These are phyloP conservation scores for Xylariaceae sp. DNA, from an alignment of 2,329 filamentous ascomycete species.

Conservation along the genomic window DNA sequence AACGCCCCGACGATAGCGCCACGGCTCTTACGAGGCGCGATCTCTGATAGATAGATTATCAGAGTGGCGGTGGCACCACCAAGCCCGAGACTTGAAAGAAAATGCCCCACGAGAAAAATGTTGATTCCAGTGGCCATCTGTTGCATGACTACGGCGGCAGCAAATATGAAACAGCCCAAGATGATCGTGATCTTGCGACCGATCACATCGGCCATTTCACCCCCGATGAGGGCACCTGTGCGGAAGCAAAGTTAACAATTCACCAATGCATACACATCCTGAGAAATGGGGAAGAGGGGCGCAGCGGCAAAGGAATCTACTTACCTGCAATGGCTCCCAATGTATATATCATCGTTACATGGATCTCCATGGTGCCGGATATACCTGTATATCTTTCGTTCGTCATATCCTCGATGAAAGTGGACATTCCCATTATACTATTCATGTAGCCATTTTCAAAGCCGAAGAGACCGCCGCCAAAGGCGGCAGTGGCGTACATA, in stretches of 20 bases:
- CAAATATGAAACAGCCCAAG: conserved; percentile 65
- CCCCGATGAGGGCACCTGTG: conserved; percentile 62
- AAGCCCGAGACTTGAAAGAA: conserved; percentile 71
- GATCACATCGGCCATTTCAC: conserved; percentile 69
- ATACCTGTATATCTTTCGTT: conserved; percentile 34
- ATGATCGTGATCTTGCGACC: conserved; percentile 70
- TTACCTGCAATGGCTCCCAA: conserved; percentile 66
- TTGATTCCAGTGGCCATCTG: conserved; percentile 52
- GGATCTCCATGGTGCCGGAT: conserved; percentile 42
- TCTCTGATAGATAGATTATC: conserved; percentile 84
- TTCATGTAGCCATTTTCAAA: conserved; percentile 39
- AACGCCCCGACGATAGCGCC: conserved; percentile 76
- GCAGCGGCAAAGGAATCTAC: background rate
- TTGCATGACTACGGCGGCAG: conserved; percentile 63
- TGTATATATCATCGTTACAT: conserved; percentile 72
- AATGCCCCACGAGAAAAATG: conserved; percentile 65
- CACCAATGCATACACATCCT: background rate
- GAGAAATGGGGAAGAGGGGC: background rate
- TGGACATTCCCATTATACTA: conserved; percentile 37
- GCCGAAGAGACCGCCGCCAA: conserved; percentile 38
- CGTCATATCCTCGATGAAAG: conserved; percentile 32
- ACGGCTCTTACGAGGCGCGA: conserved; percentile 67
- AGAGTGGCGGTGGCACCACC: conserved; percentile 76
- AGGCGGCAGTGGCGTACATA: conserved; percentile 33
- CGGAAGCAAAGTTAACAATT: background rate